Evolutionary conservation across 306 rosid species (phyloP), one percentile per base, ranked within the genome.

Genomic region (Sphenostylis stenocarpa): DNA sequence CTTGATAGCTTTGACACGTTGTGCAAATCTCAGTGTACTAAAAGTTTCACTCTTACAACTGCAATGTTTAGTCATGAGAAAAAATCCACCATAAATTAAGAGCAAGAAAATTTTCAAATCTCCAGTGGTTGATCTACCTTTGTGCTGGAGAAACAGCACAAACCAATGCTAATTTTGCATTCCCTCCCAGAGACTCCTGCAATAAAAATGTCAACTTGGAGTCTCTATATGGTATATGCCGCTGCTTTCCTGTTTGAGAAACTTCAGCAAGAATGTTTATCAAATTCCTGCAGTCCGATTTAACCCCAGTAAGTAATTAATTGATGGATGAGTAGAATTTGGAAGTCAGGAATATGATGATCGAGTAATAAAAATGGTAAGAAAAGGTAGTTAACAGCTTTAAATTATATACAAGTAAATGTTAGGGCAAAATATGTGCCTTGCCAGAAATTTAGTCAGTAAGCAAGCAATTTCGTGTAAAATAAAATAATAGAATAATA

Each of bases 171-270:
- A 93, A 85, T 80, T 90, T 93, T 55, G 97, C 96, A 88, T 93
- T 93, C 61, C 97, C 98, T 36, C 98, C 98, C n/a, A 93, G 97
- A 79, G 98, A 93, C 44, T 93, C 98, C 85, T 93, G 97, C 78
- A 93, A 81, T 62, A 93, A 86, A 85, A 93, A 93, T 67, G 98
- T 93, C 85, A 93, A 77, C 82, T 86, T 87, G 80, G 98, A 93
- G 64, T 93, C 98, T 88, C 98, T 86, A 51, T 93, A 93, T 23
- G 97, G 98, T 85, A 93, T 90, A 87, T 93, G 98, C 60, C 98
- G 88, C 43, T 85, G 98, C 84, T 86, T 93, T 81, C 98, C 98
- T 15, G 94, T 88, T 74, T 88, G 98, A 84, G 98, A 93, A 82
- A 93, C 85, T 88, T 93, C 98, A 51, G 98, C 98, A 66, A 93